These are phyloP conservation scores for Neonectria punicea DNA, from an alignment of 2,329 filamentous ascomycete genomes.

Conservation along the genomic window DNA sequence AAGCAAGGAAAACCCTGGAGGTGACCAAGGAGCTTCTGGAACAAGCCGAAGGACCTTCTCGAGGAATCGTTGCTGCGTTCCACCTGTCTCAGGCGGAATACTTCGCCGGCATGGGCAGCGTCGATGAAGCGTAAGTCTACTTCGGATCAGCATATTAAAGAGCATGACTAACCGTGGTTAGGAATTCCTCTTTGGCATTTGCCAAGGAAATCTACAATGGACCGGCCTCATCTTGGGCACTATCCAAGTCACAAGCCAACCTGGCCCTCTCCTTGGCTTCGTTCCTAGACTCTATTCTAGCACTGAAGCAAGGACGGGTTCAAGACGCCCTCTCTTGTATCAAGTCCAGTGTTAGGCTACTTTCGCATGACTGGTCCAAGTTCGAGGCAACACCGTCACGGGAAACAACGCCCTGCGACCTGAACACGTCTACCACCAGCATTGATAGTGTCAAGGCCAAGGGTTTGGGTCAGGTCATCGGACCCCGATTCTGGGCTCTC, in stretches of 20 bases:
- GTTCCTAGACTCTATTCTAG: conserved; percentile 72
- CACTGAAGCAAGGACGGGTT: conserved; percentile 69
- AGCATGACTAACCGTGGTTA: conserved; percentile 30
- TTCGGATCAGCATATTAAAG: not conserved
- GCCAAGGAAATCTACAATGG: conserved; percentile 52
- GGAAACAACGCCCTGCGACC: conserved; percentile 36
- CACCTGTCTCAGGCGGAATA: conserved; percentile 82
- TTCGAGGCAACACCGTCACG: conserved; percentile 52
- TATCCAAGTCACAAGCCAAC: conserved; percentile 48
- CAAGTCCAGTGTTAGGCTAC: conserved; percentile 65
- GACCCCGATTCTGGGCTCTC: conserved; percentile 81
- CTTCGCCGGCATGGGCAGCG: conserved; percentile 72
- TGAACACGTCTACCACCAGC: conserved; percentile 46
- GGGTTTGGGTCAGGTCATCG: conserved; percentile 36
- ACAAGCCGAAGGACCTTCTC: conserved; percentile 50
- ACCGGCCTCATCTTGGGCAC: conserved; percentile 47
- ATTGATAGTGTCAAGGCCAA: conserved; percentile 41
- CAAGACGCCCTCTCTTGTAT: conserved; percentile 68
- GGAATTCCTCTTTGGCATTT: conserved; percentile 48
- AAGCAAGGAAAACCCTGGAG: conserved; percentile 64
- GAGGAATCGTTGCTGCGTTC: conserved; percentile 61
- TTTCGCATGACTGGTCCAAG: conserved; percentile 66
- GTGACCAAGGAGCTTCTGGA: conserved; percentile 63
- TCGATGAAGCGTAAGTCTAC: conserved; percentile 65
- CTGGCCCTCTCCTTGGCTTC: conserved; percentile 45